A percentile compares a stretch with the other conserved stretches of the same genome.
These are phyloP conservation scores for Podospora conica DNA, from an alignment of 495 filamentous ascomycete genomes.

Conservation along the genomic window DNA sequence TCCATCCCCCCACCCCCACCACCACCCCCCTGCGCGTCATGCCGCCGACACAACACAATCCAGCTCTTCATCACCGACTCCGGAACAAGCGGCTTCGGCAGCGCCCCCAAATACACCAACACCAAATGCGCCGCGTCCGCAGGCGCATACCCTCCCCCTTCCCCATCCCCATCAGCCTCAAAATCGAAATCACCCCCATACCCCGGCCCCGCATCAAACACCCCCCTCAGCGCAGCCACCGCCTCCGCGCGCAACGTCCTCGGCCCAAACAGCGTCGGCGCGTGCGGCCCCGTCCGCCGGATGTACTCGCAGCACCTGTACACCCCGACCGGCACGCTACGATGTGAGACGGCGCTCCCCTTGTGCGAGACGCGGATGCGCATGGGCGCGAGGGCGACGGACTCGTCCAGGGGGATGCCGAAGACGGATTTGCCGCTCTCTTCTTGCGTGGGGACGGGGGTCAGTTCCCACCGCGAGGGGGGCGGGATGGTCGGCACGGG, in stretches of 20 bases:
- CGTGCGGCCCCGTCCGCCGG: conserved; percentile 11
- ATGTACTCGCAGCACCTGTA: conserved; percentile 32
- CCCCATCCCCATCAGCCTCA: background rate
- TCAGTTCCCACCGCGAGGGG: background rate
- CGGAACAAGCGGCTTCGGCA: conserved; percentile 26
- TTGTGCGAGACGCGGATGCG: conserved; percentile 27
- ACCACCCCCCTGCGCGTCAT: conserved; percentile 25
- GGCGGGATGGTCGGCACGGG: background rate
- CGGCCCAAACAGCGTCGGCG: background rate
- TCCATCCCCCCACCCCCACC: conserved; percentile 12
- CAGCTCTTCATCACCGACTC: conserved; percentile 20
- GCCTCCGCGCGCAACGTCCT: background rate
- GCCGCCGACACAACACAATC: conserved; percentile 24
- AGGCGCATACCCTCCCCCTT: conserved; percentile 16
- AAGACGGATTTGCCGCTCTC: conserved; percentile 11
- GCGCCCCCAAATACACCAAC: conserved; percentile 19
- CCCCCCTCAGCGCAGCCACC: conserved; percentile 8
- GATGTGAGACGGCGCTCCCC: conserved; percentile 20
- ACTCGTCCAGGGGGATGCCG: conserved; percentile 22
- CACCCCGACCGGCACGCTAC: conserved; percentile 21
- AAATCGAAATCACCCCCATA: conserved; percentile 26
- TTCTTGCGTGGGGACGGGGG: background rate
- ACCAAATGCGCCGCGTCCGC: conserved; percentile 26
- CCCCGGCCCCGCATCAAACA: conserved; percentile 17
- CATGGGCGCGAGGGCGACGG: conserved; percentile 21